phyloP scores from a whole-genome alignment of 2,329 filamentous ascomycete species.

The Exophiala calicioides region DNA sequence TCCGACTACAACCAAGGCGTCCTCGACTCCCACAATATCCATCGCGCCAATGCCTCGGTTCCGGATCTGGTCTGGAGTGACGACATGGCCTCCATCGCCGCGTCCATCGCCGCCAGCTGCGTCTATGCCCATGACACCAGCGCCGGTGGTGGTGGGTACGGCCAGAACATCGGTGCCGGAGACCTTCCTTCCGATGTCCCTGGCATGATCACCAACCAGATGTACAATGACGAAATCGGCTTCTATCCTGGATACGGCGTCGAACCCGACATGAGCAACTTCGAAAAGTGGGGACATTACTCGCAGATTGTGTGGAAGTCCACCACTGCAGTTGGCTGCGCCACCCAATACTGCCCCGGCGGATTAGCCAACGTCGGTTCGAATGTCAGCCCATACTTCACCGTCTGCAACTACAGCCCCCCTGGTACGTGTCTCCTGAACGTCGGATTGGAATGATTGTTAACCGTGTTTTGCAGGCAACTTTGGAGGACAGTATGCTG shows the following conservation, averaged over 20 bases:
- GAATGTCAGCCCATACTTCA: constrained; percentile 62
- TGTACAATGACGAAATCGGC: constrained; percentile 80
- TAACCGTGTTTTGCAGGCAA: constrained; percentile 50
- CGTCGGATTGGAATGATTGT: background rate
- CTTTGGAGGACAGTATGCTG: constrained; percentile 54
- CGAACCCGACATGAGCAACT: constrained; percentile 62
- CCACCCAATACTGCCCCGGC: constrained; percentile 47
- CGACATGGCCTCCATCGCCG: constrained; percentile 64
- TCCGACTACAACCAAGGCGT: constrained; percentile 39
- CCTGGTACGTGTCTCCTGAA: constrained; percentile 63
- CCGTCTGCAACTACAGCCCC: constrained; percentile 84
- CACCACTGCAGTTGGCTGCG: constrained; percentile 65
- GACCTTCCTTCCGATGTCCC: constrained; percentile 60
- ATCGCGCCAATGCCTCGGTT: constrained; percentile 80
- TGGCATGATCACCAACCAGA: constrained; percentile 73
- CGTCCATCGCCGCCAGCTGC: constrained; percentile 65
- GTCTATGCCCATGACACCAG: constrained; percentile 76
- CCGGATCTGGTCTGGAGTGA: constrained; percentile 65
- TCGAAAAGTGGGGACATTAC: constrained; percentile 72
- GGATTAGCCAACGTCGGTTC: constrained; percentile 45
- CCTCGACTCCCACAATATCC: constrained; percentile 78
- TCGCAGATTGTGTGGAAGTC: constrained; percentile 71
- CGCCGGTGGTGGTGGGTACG: constrained; percentile 68
- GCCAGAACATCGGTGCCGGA: constrained; percentile 86
- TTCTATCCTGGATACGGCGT: constrained; percentile 62